Conservation (phyloP, 2,329 filamentous ascomycete genomes). For the Colletotrichum euphorbiae region DNA sequence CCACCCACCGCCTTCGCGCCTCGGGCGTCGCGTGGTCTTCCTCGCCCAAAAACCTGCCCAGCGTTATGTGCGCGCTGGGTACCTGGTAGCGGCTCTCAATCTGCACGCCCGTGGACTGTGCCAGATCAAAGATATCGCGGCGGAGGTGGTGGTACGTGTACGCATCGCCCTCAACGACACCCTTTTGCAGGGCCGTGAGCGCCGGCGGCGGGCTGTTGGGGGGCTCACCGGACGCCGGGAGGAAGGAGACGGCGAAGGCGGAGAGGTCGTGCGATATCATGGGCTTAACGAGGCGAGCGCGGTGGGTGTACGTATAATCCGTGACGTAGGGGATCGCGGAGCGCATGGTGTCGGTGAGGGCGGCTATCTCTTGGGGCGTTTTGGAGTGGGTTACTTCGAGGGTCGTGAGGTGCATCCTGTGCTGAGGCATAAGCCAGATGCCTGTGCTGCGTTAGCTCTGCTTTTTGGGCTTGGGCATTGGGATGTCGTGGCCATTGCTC, state of each 20-base stretch:
- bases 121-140: conserved; percentile 77
- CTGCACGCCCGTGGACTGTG: conserved; percentile 71
- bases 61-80: conserved; percentile 89
- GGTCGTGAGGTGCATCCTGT: conserved; percentile 85
- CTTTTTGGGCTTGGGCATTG: conserved; percentile 14
- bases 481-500: not conserved
- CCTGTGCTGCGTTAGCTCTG: conserved; percentile 56
- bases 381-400: conserved; percentile 87
- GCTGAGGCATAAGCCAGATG: conserved; percentile 86
- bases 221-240: conserved; percentile 78
- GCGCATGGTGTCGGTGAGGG: conserved; percentile 69
- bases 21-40: conserved; percentile 70
- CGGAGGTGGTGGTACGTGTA: conserved; percentile 95
- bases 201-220: conserved; percentile 54
- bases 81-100: conserved; percentile 87
- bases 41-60: conserved; percentile 81
- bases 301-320: conserved; percentile 74
- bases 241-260: conserved; percentile 86
- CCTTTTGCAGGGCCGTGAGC: conserved; percentile 50
- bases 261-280: conserved; percentile 86
- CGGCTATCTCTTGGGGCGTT: conserved; percentile 74
- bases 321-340: conserved; percentile 69
- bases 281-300: conserved; percentile 83
- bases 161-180: conserved; percentile 64
- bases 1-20: conserved; percentile 73